Conservation (phyloP, 2,329 filamentous ascomycete species). For the Sclerotinia nivalis region DNA sequence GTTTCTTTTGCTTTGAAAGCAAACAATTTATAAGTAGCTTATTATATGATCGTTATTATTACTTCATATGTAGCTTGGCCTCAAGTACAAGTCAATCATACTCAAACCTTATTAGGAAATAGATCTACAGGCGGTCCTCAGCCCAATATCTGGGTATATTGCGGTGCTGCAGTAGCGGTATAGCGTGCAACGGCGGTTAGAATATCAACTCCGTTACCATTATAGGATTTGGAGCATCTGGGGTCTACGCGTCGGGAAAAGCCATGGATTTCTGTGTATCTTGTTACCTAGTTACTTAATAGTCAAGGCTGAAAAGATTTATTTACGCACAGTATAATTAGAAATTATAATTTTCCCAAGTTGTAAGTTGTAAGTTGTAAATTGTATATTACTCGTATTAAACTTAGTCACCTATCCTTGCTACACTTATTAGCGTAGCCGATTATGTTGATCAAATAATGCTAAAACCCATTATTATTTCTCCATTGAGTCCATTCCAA, state of each 20-base stretch:
- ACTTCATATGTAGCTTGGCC: neutral
- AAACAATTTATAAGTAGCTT: neutral
- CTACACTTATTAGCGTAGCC: too few species aligned
- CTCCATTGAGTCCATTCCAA: neutral
- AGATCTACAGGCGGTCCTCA: neutral
- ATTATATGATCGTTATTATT: neutral
- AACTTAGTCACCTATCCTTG: too few species aligned
- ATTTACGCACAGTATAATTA: too few species aligned
- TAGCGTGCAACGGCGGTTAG: conserved; percentile 2
- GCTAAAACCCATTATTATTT: neutral
- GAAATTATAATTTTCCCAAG: too few species aligned
- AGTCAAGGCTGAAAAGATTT: neutral
- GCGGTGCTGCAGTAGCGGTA: neutral
- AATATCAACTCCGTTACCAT: neutral
- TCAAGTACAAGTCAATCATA: neutral
- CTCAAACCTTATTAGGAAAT: neutral
- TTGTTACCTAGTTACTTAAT: neutral
- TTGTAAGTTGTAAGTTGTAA: too few species aligned
- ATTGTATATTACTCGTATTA: too few species aligned
- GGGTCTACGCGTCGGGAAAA: neutral
- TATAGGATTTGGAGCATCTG: neutral
- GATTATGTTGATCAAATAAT: too few species aligned
- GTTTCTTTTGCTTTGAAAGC: neutral
- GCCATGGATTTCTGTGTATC: neutral
- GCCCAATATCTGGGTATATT: conserved; percentile 6